phyloP scores from a whole-genome alignment of 768 basidiomycete species.

The Dendrothele bispora region DNA sequence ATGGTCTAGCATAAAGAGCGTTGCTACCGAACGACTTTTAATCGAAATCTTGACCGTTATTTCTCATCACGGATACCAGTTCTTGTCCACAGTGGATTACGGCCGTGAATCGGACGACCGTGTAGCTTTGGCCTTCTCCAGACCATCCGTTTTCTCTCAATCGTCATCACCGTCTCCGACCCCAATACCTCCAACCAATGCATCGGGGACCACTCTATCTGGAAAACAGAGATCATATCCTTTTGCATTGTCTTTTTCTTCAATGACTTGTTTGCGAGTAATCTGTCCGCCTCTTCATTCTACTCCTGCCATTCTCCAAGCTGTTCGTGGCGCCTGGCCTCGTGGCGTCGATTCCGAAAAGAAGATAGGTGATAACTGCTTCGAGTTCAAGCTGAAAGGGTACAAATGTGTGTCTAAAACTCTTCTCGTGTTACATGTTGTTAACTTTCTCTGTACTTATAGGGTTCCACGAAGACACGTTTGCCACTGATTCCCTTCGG shows the following conservation, averaged over 20 bases:
- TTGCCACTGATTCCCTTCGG: slow-evolving; percentile 68
- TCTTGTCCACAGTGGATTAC: slow-evolving; percentile 73
- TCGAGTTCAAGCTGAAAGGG: slow-evolving; percentile 81
- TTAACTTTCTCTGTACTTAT: slow-evolving; percentile 10
- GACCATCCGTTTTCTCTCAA: slow-evolving; percentile 32
- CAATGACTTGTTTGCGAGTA: slow-evolving; percentile 67
- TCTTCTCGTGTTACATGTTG: slow-evolving; percentile 15
- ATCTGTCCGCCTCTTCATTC: slow-evolving; percentile 74
- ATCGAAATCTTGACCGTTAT: slow-evolving; percentile 65
- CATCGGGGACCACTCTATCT: slow-evolving; percentile 35
- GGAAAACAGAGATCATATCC: slow-evolving; percentile 43
- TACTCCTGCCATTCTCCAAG: slow-evolving; percentile 80
- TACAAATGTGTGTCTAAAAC: slow-evolving; percentile 61
- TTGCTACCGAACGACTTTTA: slow-evolving; percentile 65
- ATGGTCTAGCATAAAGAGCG: slow-evolving; percentile 69
- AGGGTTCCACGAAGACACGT: slow-evolving; percentile 83
- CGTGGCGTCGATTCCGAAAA: slow-evolving; percentile 77
- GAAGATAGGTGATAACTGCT: slow-evolving; percentile 69
- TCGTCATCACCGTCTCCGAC: slow-evolving; percentile 30
- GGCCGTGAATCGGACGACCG: slow-evolving; percentile 76
- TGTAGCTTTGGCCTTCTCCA: slow-evolving; percentile 69
- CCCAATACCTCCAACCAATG: slow-evolving; percentile 37
- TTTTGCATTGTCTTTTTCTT: slow-evolving; percentile 75
- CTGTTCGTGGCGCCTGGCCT: slow-evolving; percentile 77
- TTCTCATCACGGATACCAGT: slow-evolving; percentile 61